phyloP scores from a whole-genome alignment of 805 yeast species.

The Kodamaea kaohsiungensis region DNA sequence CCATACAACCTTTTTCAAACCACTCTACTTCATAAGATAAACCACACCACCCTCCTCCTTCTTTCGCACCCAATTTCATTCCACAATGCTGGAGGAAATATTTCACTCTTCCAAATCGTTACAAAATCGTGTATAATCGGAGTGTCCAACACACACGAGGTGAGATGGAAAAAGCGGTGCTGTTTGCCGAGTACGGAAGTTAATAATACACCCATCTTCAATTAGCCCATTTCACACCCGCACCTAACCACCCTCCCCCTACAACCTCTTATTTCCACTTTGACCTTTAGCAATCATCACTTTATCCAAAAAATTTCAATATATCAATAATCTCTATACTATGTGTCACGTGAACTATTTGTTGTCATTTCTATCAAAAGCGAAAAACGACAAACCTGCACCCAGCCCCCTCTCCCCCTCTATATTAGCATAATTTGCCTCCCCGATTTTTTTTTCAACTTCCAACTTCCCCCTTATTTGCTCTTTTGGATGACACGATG shows the following conservation, averaged over 20 bases:
- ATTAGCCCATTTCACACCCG: neutral
- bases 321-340: too few species aligned
- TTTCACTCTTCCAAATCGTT: neutral
- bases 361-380: neutral
- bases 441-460: constrained; percentile 7
- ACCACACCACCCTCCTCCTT: neutral
- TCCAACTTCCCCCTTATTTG: constrained; percentile 5
- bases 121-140: neutral
- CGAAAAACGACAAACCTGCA: constrained; percentile 1
- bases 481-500: constrained; percentile 19
- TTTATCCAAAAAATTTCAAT: too few species aligned
- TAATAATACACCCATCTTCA: neutral
- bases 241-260: neutral
- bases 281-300: neutral
- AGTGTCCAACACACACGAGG: neutral
- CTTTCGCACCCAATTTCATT: neutral
- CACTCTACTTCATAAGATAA: too few species aligned
- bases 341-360: too few species aligned
- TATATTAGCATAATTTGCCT: constrained; percentile 5
- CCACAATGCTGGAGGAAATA: neutral
- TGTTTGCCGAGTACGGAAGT: neutral
- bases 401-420: constrained; percentile 2
- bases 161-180: neutral
- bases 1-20: too few species aligned
- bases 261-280: neutral